These are phyloP conservation scores for Arthrobotrys sinensis DNA, from an alignment of 2,329 filamentous ascomycete genomes.

Conservation along the genomic window DNA sequence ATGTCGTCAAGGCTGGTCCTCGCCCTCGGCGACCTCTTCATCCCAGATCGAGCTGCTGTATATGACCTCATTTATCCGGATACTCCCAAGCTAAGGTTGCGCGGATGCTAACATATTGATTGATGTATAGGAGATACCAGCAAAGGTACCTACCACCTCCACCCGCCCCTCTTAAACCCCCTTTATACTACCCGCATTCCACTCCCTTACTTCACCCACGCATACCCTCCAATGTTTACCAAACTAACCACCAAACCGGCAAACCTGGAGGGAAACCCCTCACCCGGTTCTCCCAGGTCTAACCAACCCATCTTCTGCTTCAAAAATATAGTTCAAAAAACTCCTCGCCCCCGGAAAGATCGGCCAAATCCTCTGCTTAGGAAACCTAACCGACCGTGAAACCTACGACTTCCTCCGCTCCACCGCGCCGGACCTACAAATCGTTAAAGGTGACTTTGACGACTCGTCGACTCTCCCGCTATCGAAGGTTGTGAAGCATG, in stretches of 20 bases:
- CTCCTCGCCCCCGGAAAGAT: constrained; percentile 75
- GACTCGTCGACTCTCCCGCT: constrained; percentile 77
- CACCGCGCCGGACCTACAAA: constrained; percentile 76
- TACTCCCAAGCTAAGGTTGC: constrained; percentile 54
- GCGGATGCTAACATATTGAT: constrained; percentile 2
- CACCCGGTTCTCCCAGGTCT: constrained; percentile 47
- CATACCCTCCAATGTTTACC: neutral
- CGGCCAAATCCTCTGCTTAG: constrained; percentile 74
- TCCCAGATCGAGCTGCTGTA: constrained; percentile 89
- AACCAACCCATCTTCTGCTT: neutral
- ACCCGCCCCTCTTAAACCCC: constrained; percentile 18
- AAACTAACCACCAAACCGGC: constrained; percentile 35
- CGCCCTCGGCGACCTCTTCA: constrained; percentile 93
- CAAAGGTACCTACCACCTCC: constrained; percentile 76
- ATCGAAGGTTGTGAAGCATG: constrained; percentile 80
- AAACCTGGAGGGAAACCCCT: constrained; percentile 53
- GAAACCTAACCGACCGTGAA: constrained; percentile 74
- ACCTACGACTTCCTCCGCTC: constrained; percentile 74
- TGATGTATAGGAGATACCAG: constrained; percentile 78
- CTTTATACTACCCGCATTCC: neutral
- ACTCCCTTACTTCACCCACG: constrained; percentile 24
- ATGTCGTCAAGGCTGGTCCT: constrained; percentile 91
- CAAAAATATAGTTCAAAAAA: constrained; percentile 70
- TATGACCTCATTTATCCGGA: constrained; percentile 34
- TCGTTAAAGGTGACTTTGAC: constrained; percentile 80